phyloP scores from a whole-genome alignment of 805 yeast species.

The Helenozyma rhizophorensis region DNA sequence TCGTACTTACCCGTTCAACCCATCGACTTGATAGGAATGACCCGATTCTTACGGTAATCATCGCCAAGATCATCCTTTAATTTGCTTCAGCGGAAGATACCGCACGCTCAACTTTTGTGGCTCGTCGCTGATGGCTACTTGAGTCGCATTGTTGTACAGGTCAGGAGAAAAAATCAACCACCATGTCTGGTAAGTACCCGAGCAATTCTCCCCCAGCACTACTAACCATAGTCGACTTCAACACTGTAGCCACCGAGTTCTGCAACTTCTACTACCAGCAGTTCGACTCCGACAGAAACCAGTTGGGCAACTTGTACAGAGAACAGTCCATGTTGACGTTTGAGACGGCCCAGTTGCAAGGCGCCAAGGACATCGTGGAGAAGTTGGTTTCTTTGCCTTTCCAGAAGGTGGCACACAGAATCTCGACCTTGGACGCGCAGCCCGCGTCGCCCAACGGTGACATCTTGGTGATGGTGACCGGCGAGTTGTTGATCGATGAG shows the following conservation, averaged over 20 bases:
- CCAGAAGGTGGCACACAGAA: slow-evolving; percentile 88
- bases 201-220: background rate
- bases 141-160: too few relatives aligned
- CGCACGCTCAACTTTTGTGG: too few relatives aligned
- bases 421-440: slow-evolving; percentile 95
- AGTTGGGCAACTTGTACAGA: slow-evolving; percentile 90
- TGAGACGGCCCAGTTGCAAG: slow-evolving; percentile 91
- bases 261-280: slow-evolving; percentile 93
- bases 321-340: slow-evolving; percentile 97
- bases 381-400: slow-evolving; percentile 86
- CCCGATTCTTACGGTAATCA: too few relatives aligned
- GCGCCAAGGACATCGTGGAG: slow-evolving; percentile 89
- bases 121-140: too few relatives aligned
- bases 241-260: slow-evolving; percentile 65
- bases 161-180: too few relatives aligned
- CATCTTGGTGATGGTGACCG: slow-evolving; percentile 96
- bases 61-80: too few relatives aligned
- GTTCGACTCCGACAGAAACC: slow-evolving; percentile 88
- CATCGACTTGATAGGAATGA: too few relatives aligned
- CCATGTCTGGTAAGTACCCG: slow-evolving; percentile 28
- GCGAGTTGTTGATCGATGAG: slow-evolving; percentile 88
- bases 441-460: slow-evolving; percentile 93
- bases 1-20: too few relatives aligned
- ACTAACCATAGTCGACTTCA: slow-evolving; percentile 35
- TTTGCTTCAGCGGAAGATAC: too few relatives aligned